Evolutionary conservation across 805 yeast genomes (phyloP).

Genomic region (Kluyveromyces wickerhamii): DNA sequence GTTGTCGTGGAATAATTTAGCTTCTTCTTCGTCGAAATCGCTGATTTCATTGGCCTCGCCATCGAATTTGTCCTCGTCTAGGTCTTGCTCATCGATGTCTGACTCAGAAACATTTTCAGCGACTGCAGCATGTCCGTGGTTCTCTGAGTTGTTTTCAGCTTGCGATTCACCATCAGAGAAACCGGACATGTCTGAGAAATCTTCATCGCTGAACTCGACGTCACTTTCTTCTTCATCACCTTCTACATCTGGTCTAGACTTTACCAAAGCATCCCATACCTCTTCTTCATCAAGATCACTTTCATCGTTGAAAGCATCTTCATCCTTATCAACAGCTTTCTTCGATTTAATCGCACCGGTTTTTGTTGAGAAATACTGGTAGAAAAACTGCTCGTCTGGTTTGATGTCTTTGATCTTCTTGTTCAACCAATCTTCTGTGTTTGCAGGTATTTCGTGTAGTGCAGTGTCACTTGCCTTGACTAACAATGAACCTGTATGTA

Average conservation of each 20-base stretch:
- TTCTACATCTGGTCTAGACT: conserved; percentile 65
- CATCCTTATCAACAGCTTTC: conserved; percentile 27
- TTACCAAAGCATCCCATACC: conserved; percentile 73
- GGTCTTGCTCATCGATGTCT: neutral
- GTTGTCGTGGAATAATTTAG: conserved; percentile 28
- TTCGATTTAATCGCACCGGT: conserved; percentile 32
- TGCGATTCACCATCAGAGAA: conserved; percentile 34
- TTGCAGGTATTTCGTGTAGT: conserved; percentile 55
- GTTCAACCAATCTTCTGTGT: conserved; percentile 76
- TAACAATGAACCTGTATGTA: conserved; percentile 50
- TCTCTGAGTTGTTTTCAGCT: neutral
- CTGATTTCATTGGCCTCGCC: conserved; percentile 15
- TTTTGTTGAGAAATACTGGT: conserved; percentile 70
- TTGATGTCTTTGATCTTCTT: conserved; percentile 56
- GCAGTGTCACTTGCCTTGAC: conserved; percentile 51
- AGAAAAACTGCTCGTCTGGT: conserved; percentile 85
- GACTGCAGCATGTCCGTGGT: too few species aligned
- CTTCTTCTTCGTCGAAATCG: conserved; percentile 28
- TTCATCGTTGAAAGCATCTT: conserved; percentile 34
- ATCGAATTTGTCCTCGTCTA: neutral
- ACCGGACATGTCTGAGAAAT: conserved; percentile 58
- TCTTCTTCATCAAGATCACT: conserved; percentile 58
- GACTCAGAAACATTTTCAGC: too few species aligned
- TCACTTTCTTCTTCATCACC: conserved; percentile 41
- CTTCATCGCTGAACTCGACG: conserved; percentile 40